Evolutionary conservation across 129 eudicot genomes (phyloP).

Genomic region (Saposhnikovia divaricata): DNA sequence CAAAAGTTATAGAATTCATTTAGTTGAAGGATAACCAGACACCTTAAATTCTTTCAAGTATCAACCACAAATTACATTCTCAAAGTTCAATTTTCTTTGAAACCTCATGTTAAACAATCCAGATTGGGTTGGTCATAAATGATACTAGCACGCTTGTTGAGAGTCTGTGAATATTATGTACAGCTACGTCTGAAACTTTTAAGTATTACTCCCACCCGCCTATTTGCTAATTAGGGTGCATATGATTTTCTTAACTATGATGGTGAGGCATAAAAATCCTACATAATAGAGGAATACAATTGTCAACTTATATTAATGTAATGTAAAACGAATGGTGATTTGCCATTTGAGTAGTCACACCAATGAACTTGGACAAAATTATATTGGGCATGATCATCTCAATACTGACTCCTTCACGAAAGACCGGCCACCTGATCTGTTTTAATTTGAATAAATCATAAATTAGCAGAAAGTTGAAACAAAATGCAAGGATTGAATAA

Average conservation of each 20-base stretch:
- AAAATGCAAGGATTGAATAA: neutral
- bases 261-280: neutral
- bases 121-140: neutral
- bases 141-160: no score
- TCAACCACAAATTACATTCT: neutral
- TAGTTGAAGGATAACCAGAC: neutral
- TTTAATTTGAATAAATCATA: conserved; percentile 3
- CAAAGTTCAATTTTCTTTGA: neutral
- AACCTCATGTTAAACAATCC: neutral
- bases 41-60: neutral
- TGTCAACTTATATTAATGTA: neutral
- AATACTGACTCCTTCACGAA: conserved; percentile 72
- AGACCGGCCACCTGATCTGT: conserved; percentile 78
- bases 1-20: no score
- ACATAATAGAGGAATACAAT: neutral
- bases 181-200: neutral
- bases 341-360: neutral
- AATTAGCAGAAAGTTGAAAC: neutral
- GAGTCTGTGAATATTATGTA: neutral
- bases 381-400: conserved; percentile 33
- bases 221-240: neutral
- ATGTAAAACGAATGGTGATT: neutral
- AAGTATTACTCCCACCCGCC: neutral
- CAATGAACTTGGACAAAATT: neutral
- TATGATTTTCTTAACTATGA: neutral